Base-by-base conservation (phyloP, 768 basidiomycete genomes). In the Kwoniella pini region DNA sequence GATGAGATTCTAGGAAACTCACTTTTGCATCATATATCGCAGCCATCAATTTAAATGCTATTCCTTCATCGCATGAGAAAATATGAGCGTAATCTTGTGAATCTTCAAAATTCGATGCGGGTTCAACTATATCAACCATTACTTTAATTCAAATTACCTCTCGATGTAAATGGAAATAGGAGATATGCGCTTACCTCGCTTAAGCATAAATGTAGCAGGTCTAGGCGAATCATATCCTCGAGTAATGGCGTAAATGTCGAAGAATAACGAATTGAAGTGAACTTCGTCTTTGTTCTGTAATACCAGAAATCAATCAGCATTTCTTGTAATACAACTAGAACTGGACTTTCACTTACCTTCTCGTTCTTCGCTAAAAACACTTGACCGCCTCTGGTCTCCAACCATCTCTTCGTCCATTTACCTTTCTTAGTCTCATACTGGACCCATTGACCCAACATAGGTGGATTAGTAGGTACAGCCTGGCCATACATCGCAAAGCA, bases 351-450 rank as follows among this genome's bases (percentile, higher is more conserved):
- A 80, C 84, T 64, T 67, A 93, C 92, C 74, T 85, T 88, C 55
- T 96, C 91, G 17, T 89, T 87, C 79, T 97, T 98, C 28, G 90
- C 88, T 36, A 95, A 75, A 84, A 87, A 95, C 54, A 98, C 73
- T 61, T 85, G 84, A 65, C 94, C 90, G 70, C 94, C 91, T 48
- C 90, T 83, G 24, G 96, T 83, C 69, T 87, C 86, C 73, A 99
- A 81, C 85, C 87, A 94, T 31, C 91, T 85, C 79, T 97, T 97
- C 57, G 82, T 87, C 96, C 95, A 99, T 79, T 96, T 96, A 33
- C 92, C 92, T 60, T 88, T 85, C 80, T 95, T 97, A 44, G 81
- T 82, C 80, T 95, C 91, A 84, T 87, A 89, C 76, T 97, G 90
- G 24, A 97, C 85, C 70, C 86, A 92, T 5, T 88, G 83, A 39